These are phyloP conservation scores for Lophiotrema nucula DNA, from an alignment of 495 filamentous ascomycete species.

Conservation along the genomic window DNA sequence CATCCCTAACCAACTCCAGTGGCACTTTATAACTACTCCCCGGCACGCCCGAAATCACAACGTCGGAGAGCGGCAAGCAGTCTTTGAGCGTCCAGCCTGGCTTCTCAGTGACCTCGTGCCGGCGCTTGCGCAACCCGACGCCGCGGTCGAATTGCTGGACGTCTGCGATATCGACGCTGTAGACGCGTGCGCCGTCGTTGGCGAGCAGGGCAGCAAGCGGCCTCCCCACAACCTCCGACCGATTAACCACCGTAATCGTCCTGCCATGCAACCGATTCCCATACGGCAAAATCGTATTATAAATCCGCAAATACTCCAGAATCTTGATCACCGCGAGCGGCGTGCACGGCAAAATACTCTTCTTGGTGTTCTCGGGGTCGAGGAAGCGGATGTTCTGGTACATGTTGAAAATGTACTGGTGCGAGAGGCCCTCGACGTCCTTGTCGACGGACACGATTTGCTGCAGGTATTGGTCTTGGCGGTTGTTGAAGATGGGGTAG, in stretches of 20 bases:
- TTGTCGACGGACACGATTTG: slow-evolving; percentile 87
- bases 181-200: slow-evolving; percentile 93
- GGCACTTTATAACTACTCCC: slow-evolving; percentile 83
- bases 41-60: slow-evolving; percentile 93
- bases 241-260: slow-evolving; percentile 92
- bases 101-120: slow-evolving; percentile 80
- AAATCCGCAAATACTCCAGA: slow-evolving; percentile 89
- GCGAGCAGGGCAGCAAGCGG: slow-evolving; percentile 92
- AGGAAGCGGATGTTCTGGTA: slow-evolving; percentile 97
- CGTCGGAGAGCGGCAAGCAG: slow-evolving; percentile 82
- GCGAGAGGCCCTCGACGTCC: slow-evolving; percentile 93
- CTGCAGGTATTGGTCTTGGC: slow-evolving; percentile 89
- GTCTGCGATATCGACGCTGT: slow-evolving; percentile 87
- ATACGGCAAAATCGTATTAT: slow-evolving; percentile 93
- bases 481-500: slow-evolving; percentile 91
- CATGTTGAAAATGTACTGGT: slow-evolving; percentile 97
- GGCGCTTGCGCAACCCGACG: slow-evolving; percentile 71
- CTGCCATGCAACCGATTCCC: slow-evolving; percentile 89
- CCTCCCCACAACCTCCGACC: slow-evolving; percentile 89
- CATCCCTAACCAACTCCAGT: slow-evolving; percentile 73
- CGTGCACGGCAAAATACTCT: slow-evolving; percentile 92
- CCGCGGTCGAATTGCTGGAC: slow-evolving; percentile 92
- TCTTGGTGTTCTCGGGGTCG: slow-evolving; percentile 74
- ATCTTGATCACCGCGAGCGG: slow-evolving; percentile 95
- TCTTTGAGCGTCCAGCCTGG: slow-evolving; percentile 72